Evolutionary conservation across 768 basidiomycete species (phyloP), one percentile per base, ranked within the genome.

Genomic region (Amanita pallidorosea): DNA sequence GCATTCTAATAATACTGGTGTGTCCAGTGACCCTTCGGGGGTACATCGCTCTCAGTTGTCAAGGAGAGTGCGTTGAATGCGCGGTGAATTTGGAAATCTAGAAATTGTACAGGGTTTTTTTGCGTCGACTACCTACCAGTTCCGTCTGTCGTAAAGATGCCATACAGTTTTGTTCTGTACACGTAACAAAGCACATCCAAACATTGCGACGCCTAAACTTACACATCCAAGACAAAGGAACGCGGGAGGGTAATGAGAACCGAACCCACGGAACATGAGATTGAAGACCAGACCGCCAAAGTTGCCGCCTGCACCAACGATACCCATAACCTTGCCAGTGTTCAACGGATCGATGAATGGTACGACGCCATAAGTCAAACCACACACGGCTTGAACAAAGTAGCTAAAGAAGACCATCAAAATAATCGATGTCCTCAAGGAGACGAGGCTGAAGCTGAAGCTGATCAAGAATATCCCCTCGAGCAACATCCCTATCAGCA

Each of bases 221-320:
- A 48, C 23, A 25, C 47, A 48, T n/a, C 47, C 47, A 36, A 48
- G 47, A n/a, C 25, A 48, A 37, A 48, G 47, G 36, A 48, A 48
- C 9, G 47, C 47, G 12, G 7, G 12, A 6, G 34, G 15, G 15
- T 48, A 48, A 22, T 8, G 47, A 11, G 20, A 5, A 17, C 25
- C 23, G 9, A 48, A 38, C 7, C 25, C 37, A 1, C 35, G 36
- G 11, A 48, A 48, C 47, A 48, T 37, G 6, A 48, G 15, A 17
- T 48, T 48, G 47, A 48, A 48, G 12, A 48, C 27, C 4, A 48
- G 23, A 23, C 47, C 36, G 8, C 36, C 47, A 5, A 48, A 38
- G 9, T 15, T 37, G 8, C 47, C 37, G 15, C 35, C 36, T 40
- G 47, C 47, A 7, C 36, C 37, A 11, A 48, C 47, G 17, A 48